phyloP scores from a whole-genome alignment of 768 basidiomycete species.

The Coprinellus micaceus region DNA sequence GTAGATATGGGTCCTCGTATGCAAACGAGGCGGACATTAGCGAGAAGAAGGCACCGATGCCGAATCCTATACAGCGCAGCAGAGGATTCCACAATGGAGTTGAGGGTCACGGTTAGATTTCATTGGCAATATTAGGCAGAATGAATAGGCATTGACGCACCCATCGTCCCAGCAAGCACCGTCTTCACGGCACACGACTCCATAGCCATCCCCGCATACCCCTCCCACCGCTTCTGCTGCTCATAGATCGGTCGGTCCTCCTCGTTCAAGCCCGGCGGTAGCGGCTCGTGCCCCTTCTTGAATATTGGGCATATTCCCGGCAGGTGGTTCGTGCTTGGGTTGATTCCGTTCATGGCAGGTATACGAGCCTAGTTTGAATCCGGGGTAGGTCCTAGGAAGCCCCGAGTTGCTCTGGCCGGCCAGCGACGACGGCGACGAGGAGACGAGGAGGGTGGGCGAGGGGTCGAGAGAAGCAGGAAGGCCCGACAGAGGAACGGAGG shows the following conservation, averaged over 20 bases:
- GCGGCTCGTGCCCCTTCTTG: conserved; percentile 81
- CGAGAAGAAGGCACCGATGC: conserved; percentile 91
- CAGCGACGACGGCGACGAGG: background rate
- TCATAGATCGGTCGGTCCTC: conserved; percentile 67
- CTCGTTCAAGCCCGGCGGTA: conserved; percentile 79
- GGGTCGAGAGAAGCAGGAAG: too few relatives aligned
- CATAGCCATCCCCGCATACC: conserved; percentile 66
- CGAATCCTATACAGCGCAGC: conserved; percentile 59
- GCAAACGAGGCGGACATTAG: conserved; percentile 94
- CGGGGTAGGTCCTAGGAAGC: too few relatives aligned
- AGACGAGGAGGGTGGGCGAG: background rate
- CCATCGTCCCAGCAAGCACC: conserved; percentile 74
- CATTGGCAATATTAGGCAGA: background rate
- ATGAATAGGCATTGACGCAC: conserved; percentile 42
- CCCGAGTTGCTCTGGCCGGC: background rate
- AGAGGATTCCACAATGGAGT: background rate
- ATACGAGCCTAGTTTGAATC: too few relatives aligned
- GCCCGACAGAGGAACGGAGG: too few relatives aligned
- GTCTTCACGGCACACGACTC: conserved; percentile 88
- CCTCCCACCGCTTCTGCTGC: conserved; percentile 76
- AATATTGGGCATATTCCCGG: conserved; percentile 69
- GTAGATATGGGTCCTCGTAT: conserved; percentile 88
- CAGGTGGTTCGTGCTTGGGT: conserved; percentile 29
- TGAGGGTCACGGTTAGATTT: conserved; percentile 1
- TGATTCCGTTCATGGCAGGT: conserved; percentile 17